Evolutionary conservation across 768 basidiomycete genomes (phyloP), one percentile per base, ranked within the genome.

Genomic region (Kwoniella bestiolae): DNA sequence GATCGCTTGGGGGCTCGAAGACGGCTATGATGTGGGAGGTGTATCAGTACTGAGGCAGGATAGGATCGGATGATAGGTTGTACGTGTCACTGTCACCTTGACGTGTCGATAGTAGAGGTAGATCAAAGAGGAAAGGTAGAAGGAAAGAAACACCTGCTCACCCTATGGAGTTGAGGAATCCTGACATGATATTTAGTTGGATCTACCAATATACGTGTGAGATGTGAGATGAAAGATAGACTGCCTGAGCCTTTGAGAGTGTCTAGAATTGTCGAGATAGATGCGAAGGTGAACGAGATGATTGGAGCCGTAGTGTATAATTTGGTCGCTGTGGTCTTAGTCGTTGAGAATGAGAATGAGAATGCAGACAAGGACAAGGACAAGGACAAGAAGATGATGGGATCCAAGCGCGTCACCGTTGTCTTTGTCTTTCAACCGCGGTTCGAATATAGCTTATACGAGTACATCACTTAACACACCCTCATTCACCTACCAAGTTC

Each of bases 1-100:
- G 81, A 80, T 32, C 78, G 76, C 49, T 76, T 79, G 31, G 77
- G 79, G 6, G 78, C 79, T 52, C 80, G 78, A 28, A 81, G 77
- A n/a, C 81, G 79, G 60, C 80, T 82, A 63, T 14, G 23, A 6
- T 21, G 46, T 47, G 29, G 29, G 12, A 52, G 32, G 32, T 25
- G 14, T 32, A 23, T n/a, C n/a, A n/a, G n/a, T n/a, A n/a, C n/a
- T n/a, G n/a, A n/a, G n/a, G n/a, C n/a, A n/a, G n/a, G n/a, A 5
- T 25, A 38, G 5, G 45, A 25, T 26, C 11, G 25, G 57, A 29
- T 28, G 23, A 38, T 5, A 51, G 26, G 59, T 9, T 7, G n/a
- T n/a, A n/a, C n/a, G n/a, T n/a, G n/a, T n/a, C n/a, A n/a, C n/a
- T n/a, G n/a, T n/a, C n/a, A n/a, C n/a, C n/a, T n/a, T n/a, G n/a